phyloP scores from a whole-genome alignment of 805 yeast genomes.

The Huiozyma naganishii region DNA sequence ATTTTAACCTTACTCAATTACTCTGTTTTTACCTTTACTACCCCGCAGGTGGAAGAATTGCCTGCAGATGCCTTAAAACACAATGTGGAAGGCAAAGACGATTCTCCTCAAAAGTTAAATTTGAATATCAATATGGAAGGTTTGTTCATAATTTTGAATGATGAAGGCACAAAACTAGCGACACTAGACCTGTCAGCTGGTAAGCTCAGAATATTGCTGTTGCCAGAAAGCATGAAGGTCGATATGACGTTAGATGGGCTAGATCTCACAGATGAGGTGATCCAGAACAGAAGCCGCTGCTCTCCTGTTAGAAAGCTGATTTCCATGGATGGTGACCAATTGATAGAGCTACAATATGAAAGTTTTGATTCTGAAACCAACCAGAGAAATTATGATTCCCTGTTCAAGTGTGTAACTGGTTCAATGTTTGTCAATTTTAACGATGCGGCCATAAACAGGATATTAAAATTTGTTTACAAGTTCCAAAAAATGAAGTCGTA shows the following conservation, averaged over 20 bases:
- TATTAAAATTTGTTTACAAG: conserved; percentile 56
- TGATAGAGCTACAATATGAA: conserved; percentile 77
- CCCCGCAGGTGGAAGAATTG: conserved; percentile 55
- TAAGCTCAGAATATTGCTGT: conserved; percentile 46
- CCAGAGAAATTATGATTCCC: conserved; percentile 35
- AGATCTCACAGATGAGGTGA: conserved; percentile 64
- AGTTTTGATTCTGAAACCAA: conserved; percentile 53
- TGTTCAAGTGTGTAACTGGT: conserved; percentile 42
- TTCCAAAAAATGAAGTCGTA: conserved; percentile 77
- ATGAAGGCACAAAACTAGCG: conserved; percentile 73
- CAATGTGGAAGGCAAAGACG: conserved; percentile 44
- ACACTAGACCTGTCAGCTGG: conserved; percentile 71
- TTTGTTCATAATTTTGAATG: conserved; percentile 64
- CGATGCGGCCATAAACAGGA: conserved; percentile 65
- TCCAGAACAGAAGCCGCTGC: conserved; percentile 48
- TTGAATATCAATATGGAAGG: conserved; percentile 62
- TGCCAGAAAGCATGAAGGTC: conserved; percentile 72
- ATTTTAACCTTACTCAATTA: conserved; percentile 70
- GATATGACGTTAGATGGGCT: conserved; percentile 67
- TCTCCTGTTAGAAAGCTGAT: conserved; percentile 55
- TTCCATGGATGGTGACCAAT: conserved; percentile 61
- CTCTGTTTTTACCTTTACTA: conserved; percentile 76
- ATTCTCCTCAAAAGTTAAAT: conserved; percentile 64
- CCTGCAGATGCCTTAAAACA: conserved; percentile 67
- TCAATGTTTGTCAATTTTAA: conserved; percentile 68